Evolutionary conservation across 176 grass and related monocot species (phyloP).

Genomic region (Oryza nivara): DNA sequence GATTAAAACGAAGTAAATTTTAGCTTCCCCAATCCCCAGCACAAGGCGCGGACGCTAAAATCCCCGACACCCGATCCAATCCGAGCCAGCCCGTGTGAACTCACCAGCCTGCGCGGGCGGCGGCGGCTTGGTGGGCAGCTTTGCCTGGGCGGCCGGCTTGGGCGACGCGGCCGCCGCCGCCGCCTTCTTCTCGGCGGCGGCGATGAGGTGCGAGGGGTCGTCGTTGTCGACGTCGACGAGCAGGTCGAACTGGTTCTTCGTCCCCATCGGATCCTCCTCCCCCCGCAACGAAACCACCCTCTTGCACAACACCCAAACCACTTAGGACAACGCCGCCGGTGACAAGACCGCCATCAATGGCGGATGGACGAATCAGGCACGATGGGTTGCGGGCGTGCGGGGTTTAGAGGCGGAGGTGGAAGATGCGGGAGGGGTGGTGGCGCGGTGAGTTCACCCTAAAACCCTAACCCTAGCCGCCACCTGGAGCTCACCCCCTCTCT

Average conservation of each 20-base stretch:
- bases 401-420: conserved; percentile 28
- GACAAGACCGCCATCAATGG: conserved; percentile 44
- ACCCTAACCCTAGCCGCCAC: conserved; percentile 69
- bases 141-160: conserved; percentile 38
- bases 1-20: neutral
- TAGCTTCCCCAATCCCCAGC: neutral
- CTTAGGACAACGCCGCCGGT: neutral
- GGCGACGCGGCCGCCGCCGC: conserved; percentile 55
- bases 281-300: no score
- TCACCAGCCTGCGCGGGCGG: conserved; percentile 76
- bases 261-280: conserved; percentile 46
- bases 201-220: conserved; percentile 63
- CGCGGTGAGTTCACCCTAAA: conserved; percentile 30
- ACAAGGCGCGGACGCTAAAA: neutral
- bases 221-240: conserved; percentile 78
- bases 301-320: neutral
- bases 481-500: conserved; percentile 1
- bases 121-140: conserved; percentile 65
- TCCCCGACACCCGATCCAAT: neutral
- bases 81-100: neutral
- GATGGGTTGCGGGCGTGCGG: neutral
- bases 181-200: conserved; percentile 61
- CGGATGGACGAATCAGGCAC: neutral
- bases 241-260: conserved; percentile 76
- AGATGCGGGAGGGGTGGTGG: neutral